Evolutionary conservation across 768 basidiomycete genomes (phyloP).

Genomic region (Heimioporus sp.): DNA sequence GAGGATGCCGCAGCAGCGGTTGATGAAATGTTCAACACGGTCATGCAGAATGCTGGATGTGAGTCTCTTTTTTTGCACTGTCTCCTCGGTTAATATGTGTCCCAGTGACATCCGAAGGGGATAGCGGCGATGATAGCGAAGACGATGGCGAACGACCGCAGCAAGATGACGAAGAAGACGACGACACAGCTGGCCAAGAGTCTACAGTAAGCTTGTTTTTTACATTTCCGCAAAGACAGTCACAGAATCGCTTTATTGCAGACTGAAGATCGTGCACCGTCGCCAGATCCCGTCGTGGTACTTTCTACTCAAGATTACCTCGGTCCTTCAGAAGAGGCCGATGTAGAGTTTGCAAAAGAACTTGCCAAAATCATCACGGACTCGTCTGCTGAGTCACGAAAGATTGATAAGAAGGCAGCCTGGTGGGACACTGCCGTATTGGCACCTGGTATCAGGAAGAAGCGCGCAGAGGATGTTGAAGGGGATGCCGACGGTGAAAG

Average conservation of each 20-base stretch:
- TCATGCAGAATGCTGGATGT: conserved; percentile 61
- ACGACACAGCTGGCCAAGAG: conserved; percentile 45
- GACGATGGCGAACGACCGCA: conserved; percentile 37
- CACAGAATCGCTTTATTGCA: neutral
- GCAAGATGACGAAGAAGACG: conserved; percentile 65
- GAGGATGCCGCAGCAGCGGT: conserved; percentile 87
- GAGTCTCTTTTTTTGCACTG: conserved; percentile 23
- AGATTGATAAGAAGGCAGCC: conserved; percentile 86
- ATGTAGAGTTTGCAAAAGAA: conserved; percentile 93
- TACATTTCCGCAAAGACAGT: neutral
- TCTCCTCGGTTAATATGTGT: conserved; percentile 15
- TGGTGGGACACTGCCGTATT: conserved; percentile 89
- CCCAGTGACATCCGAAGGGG: conserved; percentile 35
- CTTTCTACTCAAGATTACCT: conserved; percentile 69
- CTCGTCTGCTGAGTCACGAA: conserved; percentile 75
- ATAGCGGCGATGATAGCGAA: conserved; percentile 56
- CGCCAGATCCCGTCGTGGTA: conserved; percentile 79
- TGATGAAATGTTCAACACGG: conserved; percentile 81
- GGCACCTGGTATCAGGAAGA: conserved; percentile 63
- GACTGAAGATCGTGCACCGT: conserved; percentile 70
- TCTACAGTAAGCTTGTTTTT: conserved; percentile 47
- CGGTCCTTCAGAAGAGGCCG: conserved; percentile 85
- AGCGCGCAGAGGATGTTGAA: conserved; percentile 57
- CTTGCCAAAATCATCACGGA: conserved; percentile 94
- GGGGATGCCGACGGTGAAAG: conserved; percentile 44